Conservation (phyloP, 108 stramenopile genomes). For the Nitzschia inconspicua region DNA sequence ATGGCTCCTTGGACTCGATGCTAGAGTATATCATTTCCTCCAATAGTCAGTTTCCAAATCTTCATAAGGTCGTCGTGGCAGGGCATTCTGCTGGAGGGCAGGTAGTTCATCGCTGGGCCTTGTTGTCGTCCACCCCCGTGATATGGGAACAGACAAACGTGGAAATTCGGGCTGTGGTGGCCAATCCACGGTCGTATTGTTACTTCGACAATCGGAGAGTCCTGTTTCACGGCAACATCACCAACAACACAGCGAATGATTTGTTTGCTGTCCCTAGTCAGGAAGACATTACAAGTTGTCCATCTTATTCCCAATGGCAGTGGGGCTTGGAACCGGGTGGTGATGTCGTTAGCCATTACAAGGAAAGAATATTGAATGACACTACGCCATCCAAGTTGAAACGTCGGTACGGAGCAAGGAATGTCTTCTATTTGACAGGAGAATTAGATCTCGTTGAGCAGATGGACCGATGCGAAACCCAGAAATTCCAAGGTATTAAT, state of each 20-base stretch:
- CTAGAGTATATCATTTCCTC: conserved; percentile 40
- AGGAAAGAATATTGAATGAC: conserved; percentile 26
- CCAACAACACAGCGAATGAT: neutral
- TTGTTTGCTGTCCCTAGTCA: neutral
- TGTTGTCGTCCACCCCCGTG: conserved; percentile 48
- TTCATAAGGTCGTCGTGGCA: conserved; percentile 58
- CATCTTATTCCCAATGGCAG: conserved; percentile 64
- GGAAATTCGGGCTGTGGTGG: conserved; percentile 51
- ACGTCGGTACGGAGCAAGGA: conserved; percentile 43
- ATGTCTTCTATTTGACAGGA: conserved; percentile 71
- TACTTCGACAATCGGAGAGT: conserved; percentile 68
- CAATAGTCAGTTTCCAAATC: conserved; percentile 35
- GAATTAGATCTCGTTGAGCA: conserved; percentile 47
- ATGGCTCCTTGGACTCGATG: conserved; percentile 59
- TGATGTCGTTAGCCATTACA: conserved; percentile 45
- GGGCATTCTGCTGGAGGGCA: conserved; percentile 89
- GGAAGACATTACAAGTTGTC: conserved; percentile 32
- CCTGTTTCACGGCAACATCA: neutral
- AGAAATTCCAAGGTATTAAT: conserved; percentile 59
- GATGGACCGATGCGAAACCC: conserved; percentile 47
- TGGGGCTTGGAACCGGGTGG: conserved; percentile 75
- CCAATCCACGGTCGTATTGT: conserved; percentile 80
- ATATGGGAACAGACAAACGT: conserved; percentile 18
- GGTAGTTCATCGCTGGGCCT: conserved; percentile 72
- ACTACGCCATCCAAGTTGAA: conserved; percentile 22